Evolutionary conservation across 805 yeast species (phyloP), one percentile per base, ranked within the genome.

Genomic region (Kluyveromyces starmeri): DNA sequence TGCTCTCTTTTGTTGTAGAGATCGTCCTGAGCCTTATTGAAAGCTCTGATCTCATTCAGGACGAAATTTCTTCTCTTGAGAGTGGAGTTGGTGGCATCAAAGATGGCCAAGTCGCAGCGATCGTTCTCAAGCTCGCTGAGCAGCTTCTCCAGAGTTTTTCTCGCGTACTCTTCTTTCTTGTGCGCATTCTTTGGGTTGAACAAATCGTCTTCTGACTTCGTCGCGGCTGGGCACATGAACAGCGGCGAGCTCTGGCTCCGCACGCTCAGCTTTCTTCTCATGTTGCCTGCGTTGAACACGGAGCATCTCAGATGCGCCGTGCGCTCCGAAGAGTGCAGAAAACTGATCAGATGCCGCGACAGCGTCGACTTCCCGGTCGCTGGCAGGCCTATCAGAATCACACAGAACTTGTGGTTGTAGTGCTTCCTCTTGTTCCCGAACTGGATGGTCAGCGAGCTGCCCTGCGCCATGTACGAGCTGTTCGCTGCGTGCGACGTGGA

Each of bases 281-380:
- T 74, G 46, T 75, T 72, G 2, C 89, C 89, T 13, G 83, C 89
- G 48, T 81, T 81, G 60, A 78, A 81, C 4, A 77, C 76, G 27
- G 52, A 50, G 29, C 62, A 59, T 24, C 62, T 57, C 39, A 61
- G 40, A 25, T 41, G 38, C 16, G 39, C 37, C 1, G 57, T 51
- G 1, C 35, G 18, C 11, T 42, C 40, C 10, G 45, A 38, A 4
- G 33, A 30, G 15, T 80, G 55, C 56, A 67, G 74, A 70, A 71
- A 62, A 59, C 74, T 51, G 61, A 68, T 62, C 65, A 81, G 47
- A 47, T 78, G 78, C 41, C 73, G 73, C 20, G 86, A 76, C 34
- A 80, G 71, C 41, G 83, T 77, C 2, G 83, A 75, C 52, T 81
- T 81, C 6, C 89, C 89, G 33, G 81, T 61, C 1, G 89, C 89